These are phyloP conservation scores for Fusarium devonianum DNA, from an alignment of 2,329 filamentous ascomycete species.

Conservation along the genomic window DNA sequence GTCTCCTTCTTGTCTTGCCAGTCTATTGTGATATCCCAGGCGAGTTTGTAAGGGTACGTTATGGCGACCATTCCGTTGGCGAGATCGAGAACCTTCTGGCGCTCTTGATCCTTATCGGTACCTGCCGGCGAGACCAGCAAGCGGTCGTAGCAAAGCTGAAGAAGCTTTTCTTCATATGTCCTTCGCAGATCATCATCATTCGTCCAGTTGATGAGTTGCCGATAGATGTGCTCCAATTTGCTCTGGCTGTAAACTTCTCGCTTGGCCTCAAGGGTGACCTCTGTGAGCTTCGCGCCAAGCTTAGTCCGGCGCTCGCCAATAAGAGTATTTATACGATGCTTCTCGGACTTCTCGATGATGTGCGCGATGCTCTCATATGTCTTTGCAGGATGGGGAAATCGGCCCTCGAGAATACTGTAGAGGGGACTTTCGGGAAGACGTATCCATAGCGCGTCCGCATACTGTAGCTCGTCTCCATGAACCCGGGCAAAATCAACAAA, in stretches of 20 bases:
- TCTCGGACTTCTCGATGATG: constrained; percentile 85
- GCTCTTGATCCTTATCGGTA: constrained; percentile 71
- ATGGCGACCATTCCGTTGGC: constrained; percentile 96
- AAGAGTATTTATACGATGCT: constrained; percentile 85
- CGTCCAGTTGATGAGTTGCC: constrained; percentile 87
- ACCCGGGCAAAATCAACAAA: constrained; percentile 77
- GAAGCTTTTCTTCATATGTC: constrained; percentile 86
- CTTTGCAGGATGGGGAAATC: constrained; percentile 78
- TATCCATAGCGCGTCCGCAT: constrained; percentile 77
- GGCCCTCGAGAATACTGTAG: constrained; percentile 83
- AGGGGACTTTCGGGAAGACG: constrained; percentile 82
- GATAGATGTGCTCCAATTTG: constrained; percentile 80
- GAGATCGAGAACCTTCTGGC: constrained; percentile 75
- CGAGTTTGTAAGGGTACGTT: constrained; percentile 85
- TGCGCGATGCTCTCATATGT: constrained; percentile 86
- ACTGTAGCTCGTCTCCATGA: constrained; percentile 75
- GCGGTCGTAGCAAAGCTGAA: constrained; percentile 81
- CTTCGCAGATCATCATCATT: constrained; percentile 84
- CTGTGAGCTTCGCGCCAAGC: constrained; percentile 81
- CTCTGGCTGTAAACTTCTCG: constrained; percentile 81
- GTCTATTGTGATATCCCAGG: constrained; percentile 90
- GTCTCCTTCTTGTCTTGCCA: constrained; percentile 83
- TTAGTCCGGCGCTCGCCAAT: constrained; percentile 89
- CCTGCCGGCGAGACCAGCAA: constrained; percentile 72
- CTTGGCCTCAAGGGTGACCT: constrained; percentile 88